Percentiles rank a stretch among this genome's conserved stretches.
These are phyloP conservation scores for Edhazardia aedis DNA, from an alignment of 371 early-diverging fungal genomes.

Conservation along the genomic window DNA sequence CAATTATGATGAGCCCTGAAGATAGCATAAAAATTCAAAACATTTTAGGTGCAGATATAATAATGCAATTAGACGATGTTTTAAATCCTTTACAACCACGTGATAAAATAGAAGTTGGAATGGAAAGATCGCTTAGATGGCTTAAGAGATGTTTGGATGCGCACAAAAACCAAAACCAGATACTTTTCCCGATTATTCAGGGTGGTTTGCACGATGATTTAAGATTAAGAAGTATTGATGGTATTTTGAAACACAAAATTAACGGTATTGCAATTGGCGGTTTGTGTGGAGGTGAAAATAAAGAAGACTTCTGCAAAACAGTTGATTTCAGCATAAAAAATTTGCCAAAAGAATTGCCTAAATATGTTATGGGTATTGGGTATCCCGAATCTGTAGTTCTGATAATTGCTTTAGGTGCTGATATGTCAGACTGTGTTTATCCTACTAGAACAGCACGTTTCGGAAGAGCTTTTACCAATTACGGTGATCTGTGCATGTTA, in stretches of 20 bases:
- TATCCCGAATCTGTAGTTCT: conserved; percentile 75
- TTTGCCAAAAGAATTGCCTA: conserved; percentile 61
- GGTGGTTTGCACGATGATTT: conserved; percentile 61
- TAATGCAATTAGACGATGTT: conserved; percentile 88
- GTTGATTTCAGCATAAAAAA: conserved; percentile 60
- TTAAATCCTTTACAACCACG: conserved; percentile 62
- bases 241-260: conserved; percentile 62
- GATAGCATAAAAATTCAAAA: conserved; percentile 70
- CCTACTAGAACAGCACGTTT: conserved; percentile 82
- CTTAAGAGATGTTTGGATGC: conserved; percentile 61
- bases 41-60: conserved; percentile 75
- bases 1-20: conserved; percentile 72
- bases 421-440: conserved; percentile 87
- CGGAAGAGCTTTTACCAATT: conserved; percentile 62
- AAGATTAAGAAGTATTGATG: conserved; percentile 56
- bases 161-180: conserved; percentile 49
- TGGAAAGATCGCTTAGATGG: conserved; percentile 75
- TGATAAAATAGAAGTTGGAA: conserved; percentile 64
- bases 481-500: conserved; percentile 54
- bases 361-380: conserved; percentile 87
- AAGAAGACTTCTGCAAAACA: conserved; percentile 61
- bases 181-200: conserved; percentile 77
- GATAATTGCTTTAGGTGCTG: conserved; percentile 69
- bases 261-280: conserved; percentile 82
- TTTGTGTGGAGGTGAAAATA: conserved; percentile 73